phyloP scores from a whole-genome alignment of 1,284 basidiomycete genomes.

The Cryptococcus wingfieldii region DNA sequence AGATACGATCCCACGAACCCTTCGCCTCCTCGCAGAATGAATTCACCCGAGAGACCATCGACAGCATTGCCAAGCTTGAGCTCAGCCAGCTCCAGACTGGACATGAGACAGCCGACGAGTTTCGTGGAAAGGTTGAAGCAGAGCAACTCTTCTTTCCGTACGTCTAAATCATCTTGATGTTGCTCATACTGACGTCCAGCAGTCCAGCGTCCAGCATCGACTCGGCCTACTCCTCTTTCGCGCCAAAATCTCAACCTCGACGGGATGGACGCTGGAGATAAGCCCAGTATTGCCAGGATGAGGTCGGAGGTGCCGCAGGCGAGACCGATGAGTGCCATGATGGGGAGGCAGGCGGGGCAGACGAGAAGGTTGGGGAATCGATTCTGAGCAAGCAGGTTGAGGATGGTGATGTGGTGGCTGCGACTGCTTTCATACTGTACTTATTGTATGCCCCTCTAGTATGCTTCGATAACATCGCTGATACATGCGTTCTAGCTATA shows the following conservation, averaged over 20 bases:
- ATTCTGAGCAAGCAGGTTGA: not conserved
- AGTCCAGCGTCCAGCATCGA: not conserved
- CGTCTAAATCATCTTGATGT: not conserved
- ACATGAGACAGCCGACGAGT: not conserved
- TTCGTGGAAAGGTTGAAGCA: not conserved
- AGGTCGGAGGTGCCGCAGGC: not conserved
- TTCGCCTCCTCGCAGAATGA: not conserved
- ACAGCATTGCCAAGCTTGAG: not conserved
- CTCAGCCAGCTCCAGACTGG: not conserved
- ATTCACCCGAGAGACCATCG: not conserved
- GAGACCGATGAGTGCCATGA: not conserved
- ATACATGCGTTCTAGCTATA: no score
- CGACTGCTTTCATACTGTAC: no score
- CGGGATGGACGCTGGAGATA: not conserved
- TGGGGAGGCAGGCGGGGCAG: not conserved
- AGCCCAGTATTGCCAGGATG: not conserved
- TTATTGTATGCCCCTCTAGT: no score
- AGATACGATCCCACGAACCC: not conserved
- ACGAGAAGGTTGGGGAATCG: not conserved
- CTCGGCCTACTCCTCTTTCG: not conserved
- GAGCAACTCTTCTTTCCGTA: not conserved
- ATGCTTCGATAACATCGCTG: no score
- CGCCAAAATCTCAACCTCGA: not conserved
- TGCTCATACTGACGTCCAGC: not conserved
- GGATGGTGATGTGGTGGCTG: no score